Evolutionary conservation across 1,139 yeast species (phyloP).

Genomic region (Scheffersomyces illinoinensis): DNA sequence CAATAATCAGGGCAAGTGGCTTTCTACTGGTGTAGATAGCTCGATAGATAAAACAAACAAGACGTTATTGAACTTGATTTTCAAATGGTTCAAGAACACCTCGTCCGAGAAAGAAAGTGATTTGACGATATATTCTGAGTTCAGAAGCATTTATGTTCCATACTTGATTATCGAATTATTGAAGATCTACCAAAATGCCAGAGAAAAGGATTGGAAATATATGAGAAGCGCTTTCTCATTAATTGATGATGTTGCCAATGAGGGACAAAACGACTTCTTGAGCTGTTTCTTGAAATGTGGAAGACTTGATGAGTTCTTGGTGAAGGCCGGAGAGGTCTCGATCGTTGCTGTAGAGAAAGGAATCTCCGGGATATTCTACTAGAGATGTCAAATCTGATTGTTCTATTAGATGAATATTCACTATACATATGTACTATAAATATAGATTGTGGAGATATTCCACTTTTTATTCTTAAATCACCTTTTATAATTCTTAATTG

Average conservation of each 20-base stretch:
- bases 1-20: constrained; percentile 22
- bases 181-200: constrained; percentile 48
- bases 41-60: constrained; percentile 40
- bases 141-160: constrained; percentile 75
- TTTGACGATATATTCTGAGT: constrained; percentile 34
- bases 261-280: constrained; percentile 39
- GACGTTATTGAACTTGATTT: constrained; percentile 26
- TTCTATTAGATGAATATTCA: not conserved
- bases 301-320: constrained; percentile 62
- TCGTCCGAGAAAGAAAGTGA: constrained; percentile 7
- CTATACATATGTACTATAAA: not conserved
- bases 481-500: not conserved
- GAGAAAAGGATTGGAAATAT: constrained; percentile 39
- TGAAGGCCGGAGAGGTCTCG: constrained; percentile 57
- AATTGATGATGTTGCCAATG: constrained; percentile 51
- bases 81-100: constrained; percentile 34
- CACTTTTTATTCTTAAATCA: not conserved
- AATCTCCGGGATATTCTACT: constrained; percentile 29
- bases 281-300: constrained; percentile 60
- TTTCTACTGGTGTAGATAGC: constrained; percentile 33
- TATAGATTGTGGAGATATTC: not conserved
- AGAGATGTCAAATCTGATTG: not conserved
- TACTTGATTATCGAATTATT: constrained; percentile 64
- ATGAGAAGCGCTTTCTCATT: constrained; percentile 58
- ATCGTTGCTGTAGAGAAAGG: constrained; percentile 48